Conservation (phyloP, 2,329 filamentous ascomycete genomes). For the Elsinoe perseae region DNA sequence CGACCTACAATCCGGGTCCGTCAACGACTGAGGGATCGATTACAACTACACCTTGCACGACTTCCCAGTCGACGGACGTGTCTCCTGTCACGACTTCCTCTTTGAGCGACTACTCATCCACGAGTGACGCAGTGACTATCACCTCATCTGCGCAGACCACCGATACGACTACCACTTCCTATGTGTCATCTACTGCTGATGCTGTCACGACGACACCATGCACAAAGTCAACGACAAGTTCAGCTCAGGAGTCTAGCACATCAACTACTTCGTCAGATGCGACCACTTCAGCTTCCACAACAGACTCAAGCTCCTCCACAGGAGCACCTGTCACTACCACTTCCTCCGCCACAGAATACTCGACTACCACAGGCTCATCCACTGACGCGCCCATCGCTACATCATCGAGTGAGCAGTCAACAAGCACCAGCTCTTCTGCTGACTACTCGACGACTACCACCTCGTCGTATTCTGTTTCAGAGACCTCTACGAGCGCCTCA, state of each 20-base stretch:
- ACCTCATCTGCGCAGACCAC: neutral
- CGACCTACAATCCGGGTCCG: neutral
- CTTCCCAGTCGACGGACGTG: neutral
- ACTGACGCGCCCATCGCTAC: too few species aligned
- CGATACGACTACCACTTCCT: neutral
- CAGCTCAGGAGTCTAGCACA: neutral
- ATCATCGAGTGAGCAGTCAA: too few species aligned
- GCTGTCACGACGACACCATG: neutral
- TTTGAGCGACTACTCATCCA: neutral
- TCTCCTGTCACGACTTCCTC: neutral
- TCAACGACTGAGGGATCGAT: neutral
- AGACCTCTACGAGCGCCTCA: neutral
- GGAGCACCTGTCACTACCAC: neutral
- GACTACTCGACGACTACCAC: neutral
- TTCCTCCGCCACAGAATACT: neutral
- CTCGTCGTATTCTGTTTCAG: neutral
- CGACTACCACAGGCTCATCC: neutral
- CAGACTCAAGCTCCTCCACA: neutral
- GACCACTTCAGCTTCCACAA: neutral
- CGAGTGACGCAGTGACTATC: neutral
- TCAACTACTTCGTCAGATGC: neutral
- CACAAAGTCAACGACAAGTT: neutral
- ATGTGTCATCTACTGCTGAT: neutral
- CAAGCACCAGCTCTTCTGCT: neutral
- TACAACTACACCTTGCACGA: neutral